A percentile compares a stretch with the other conserved stretches of the same genome.
Conservation (phyloP, 176 grass and related monocot species). For the Cenchrus americanus region DNA sequence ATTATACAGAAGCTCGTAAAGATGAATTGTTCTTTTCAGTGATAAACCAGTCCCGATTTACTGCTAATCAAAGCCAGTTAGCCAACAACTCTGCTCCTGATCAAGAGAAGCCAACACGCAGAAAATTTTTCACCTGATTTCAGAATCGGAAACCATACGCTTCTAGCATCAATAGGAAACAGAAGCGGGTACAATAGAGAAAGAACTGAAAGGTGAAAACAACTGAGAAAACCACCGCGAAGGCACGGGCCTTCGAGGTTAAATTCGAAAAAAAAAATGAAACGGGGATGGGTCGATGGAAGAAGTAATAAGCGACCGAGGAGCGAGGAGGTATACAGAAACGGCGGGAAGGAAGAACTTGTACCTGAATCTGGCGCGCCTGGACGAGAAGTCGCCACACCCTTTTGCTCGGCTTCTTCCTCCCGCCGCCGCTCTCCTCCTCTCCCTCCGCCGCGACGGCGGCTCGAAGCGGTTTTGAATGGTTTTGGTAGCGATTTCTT, state of each 20-base stretch:
- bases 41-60: neutral
- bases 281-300: neutral
- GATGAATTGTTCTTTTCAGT: neutral
- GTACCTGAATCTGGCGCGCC: conserved; percentile 23
- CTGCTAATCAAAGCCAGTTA: neutral
- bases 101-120: neutral
- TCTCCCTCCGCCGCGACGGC: too few species aligned
- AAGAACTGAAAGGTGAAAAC: neutral
- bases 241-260: neutral
- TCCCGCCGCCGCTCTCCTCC: too few species aligned
- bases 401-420: neutral
- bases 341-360: neutral
- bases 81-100: neutral
- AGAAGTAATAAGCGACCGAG: neutral
- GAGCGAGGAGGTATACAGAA: neutral
- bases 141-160: neutral
- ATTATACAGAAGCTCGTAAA: neutral
- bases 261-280: neutral
- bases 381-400: neutral
- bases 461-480: neutral
- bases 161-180: neutral
- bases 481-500: neutral
- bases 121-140: neutral
- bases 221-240: neutral
- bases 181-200: neutral